Conservation (phyloP, 441 rosid genomes). For the Biscutella auriculata region DNA sequence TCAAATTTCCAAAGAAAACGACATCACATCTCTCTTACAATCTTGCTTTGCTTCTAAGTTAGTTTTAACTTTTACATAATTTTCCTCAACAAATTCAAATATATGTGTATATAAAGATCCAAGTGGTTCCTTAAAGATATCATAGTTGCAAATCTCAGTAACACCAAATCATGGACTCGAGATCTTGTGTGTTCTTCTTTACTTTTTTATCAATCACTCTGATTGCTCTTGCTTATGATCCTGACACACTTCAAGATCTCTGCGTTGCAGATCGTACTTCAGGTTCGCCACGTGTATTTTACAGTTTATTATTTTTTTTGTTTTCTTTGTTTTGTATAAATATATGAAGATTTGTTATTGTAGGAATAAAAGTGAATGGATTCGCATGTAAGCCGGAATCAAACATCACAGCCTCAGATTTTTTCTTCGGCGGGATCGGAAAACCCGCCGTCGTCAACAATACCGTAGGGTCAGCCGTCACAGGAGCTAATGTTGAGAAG, state of each 20-base stretch:
- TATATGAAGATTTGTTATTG: neutral
- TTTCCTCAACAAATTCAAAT: slow-evolving; percentile 5
- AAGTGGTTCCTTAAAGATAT: neutral
- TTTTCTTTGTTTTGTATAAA: neutral
- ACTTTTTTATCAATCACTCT: slow-evolving; percentile 19
- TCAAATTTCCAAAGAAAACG: slow-evolving; percentile 8
- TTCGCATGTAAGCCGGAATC: slow-evolving; percentile 61
- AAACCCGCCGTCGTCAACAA: slow-evolving; percentile 41
- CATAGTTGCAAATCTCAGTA: neutral
- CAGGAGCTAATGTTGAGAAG: slow-evolving; percentile 60
- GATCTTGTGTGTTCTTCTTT: slow-evolving; percentile 18
- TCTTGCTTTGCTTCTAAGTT: slow-evolving; percentile 43
- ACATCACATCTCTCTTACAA: slow-evolving; percentile 15
- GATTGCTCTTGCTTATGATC: slow-evolving; percentile 36
- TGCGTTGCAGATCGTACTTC: slow-evolving; percentile 55
- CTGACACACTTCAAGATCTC: slow-evolving; percentile 71
- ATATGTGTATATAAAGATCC: neutral
- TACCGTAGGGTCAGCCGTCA: slow-evolving; percentile 57
- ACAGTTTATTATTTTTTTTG: neutral
- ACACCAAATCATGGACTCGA: slow-evolving; percentile 24
- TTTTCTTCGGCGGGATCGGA: slow-evolving; percentile 55
- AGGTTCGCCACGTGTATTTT: slow-evolving; percentile 24
- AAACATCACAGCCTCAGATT: slow-evolving; percentile 50
- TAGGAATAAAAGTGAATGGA: slow-evolving; percentile 57
- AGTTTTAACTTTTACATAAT: slow-evolving; percentile 10